These are phyloP conservation scores for Puccinia horiana DNA, from an alignment of 1,284 basidiomycete species.

Conservation along the genomic window DNA sequence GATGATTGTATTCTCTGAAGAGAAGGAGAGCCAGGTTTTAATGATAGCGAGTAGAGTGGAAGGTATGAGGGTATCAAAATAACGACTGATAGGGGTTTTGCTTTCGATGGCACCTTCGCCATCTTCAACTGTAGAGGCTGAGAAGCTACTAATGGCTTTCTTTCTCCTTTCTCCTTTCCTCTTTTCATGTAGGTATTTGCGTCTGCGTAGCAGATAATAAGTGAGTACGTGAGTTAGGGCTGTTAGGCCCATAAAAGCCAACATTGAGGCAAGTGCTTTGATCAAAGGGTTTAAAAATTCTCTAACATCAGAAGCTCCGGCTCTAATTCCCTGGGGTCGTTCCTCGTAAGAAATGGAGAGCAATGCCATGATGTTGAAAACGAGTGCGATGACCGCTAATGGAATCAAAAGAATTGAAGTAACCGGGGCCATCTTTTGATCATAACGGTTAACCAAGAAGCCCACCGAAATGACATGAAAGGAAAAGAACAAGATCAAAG, in stretches of 20 bases:
- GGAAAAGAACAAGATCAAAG: slow-evolving; percentile 36
- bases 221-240: slow-evolving; percentile 17
- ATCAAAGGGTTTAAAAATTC: slow-evolving; percentile 20
- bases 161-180: not conserved
- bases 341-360: slow-evolving; percentile 30
- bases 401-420: not conserved
- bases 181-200: not conserved
- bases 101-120: not conserved
- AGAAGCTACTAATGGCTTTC: slow-evolving; percentile 31
- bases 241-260: slow-evolving; percentile 17
- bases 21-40: slow-evolving; percentile 22
- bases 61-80: slow-evolving; percentile 29
- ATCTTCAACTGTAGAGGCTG: slow-evolving; percentile 4
- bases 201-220: not conserved
- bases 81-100: not conserved
- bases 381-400: slow-evolving; percentile 18
- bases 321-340: not conserved
- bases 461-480: slow-evolving; percentile 28
- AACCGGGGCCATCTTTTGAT: not conserved
- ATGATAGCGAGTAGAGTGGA: slow-evolving; percentile 25
- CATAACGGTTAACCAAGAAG: slow-evolving; percentile 11
- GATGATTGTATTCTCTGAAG: slow-evolving; percentile 32
- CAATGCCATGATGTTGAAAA: slow-evolving; percentile 36
- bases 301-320: slow-evolving; percentile 11
- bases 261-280: slow-evolving; percentile 21